Percentiles rank a stretch among this genome's conserved stretches.
Conservation (phyloP, 768 basidiomycete genomes). For the Xanthoconium stramineum region DNA sequence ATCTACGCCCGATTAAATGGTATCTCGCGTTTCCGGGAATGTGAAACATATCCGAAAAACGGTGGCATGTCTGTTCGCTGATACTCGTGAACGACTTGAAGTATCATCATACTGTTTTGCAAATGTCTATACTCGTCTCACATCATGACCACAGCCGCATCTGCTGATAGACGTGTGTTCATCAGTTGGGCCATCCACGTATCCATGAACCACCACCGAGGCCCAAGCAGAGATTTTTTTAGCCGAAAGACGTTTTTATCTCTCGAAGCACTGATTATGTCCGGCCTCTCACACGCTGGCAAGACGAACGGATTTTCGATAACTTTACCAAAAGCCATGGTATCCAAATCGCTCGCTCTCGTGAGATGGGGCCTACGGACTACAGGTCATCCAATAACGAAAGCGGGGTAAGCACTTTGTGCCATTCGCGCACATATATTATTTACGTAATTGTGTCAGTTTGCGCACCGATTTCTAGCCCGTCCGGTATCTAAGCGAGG, state of each 20-base stretch:
- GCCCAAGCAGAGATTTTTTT: not conserved
- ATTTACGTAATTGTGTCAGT: not conserved
- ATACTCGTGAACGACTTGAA: not conserved
- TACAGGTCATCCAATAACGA: constrained; percentile 11
- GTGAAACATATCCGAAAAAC: constrained; percentile 5
- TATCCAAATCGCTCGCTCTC: not conserved
- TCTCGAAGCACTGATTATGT: not conserved
- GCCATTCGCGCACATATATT: constrained; percentile 12
- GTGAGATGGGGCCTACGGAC: not conserved
- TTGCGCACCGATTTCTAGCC: not conserved
- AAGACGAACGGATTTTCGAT: not conserved
- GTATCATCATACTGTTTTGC: not conserved
- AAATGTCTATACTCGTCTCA: not conserved
- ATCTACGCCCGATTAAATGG: not conserved
- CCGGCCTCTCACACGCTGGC: not conserved
- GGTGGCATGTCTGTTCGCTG: not conserved
- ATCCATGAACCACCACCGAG: not conserved
- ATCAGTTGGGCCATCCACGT: constrained; percentile 5
- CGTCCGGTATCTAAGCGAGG: not conserved
- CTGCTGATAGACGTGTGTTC: constrained; percentile 16
- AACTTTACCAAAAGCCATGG: constrained; percentile 1
- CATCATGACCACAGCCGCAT: constrained; percentile 3
- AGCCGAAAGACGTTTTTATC: not conserved
- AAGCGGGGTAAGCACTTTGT: constrained; percentile 25
- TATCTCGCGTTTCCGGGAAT: not conserved